Evolutionary conservation across 2,329 filamentous ascomycete genomes (phyloP).

Genomic region (Talaromyces pinophilus): DNA sequence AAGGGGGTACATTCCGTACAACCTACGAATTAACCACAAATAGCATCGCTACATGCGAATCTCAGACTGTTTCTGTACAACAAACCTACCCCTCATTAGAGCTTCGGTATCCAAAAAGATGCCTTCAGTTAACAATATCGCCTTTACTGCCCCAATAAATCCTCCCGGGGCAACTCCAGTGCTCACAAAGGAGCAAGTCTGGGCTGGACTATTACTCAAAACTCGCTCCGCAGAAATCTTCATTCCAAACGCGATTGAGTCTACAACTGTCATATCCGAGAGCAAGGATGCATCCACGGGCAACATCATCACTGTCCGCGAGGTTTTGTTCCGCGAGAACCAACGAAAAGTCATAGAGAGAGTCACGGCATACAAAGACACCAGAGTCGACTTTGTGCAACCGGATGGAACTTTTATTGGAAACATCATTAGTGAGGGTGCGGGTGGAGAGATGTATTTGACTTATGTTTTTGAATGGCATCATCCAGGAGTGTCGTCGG

Average conservation of each 20-base stretch:
- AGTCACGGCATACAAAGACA: conserved; percentile 30
- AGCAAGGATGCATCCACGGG: conserved; percentile 27
- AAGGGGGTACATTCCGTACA: not conserved
- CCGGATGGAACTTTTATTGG: conserved; percentile 30
- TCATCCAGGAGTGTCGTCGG: conserved; percentile 31
- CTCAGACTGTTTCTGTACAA: not conserved
- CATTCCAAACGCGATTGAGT: conserved; percentile 33
- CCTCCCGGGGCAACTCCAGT: conserved; percentile 32
- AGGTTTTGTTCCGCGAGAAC: conserved; percentile 34
- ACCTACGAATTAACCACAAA: not conserved
- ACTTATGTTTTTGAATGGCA: conserved; percentile 47
- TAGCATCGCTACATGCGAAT: not conserved
- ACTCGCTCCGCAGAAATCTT: conserved; percentile 35
- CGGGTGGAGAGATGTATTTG: conserved; percentile 39
- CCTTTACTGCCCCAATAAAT: conserved; percentile 43
- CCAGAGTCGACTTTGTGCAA: conserved; percentile 35
- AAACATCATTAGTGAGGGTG: conserved; percentile 35
- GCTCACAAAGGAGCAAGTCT: conserved; percentile 40
- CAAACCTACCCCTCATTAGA: not conserved
- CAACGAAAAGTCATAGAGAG: conserved; percentile 31
- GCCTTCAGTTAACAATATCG: conserved; percentile 35
- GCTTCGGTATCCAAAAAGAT: not conserved
- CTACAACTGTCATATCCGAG: conserved; percentile 33
- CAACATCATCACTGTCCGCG: conserved; percentile 31
- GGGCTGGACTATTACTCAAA: conserved; percentile 38